Base-by-base conservation (phyloP, 495 filamentous ascomycete genomes). In the Massariosphaeria phaeospora region DNA sequence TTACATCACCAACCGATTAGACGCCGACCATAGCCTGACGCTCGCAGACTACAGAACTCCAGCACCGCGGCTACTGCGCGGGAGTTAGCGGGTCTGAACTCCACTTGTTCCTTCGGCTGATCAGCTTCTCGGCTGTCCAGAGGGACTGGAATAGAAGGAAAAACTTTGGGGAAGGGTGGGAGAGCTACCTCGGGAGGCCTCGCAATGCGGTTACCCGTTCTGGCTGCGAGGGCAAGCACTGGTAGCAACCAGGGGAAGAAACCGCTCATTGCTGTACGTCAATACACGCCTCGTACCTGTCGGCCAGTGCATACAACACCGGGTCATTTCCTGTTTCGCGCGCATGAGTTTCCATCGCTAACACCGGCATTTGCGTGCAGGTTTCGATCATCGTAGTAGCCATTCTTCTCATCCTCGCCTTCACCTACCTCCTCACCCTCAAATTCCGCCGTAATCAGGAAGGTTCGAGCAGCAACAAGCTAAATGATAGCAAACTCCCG, bases 381-480 rank as follows among this genome's bases (percentile, higher is more conserved):
- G 62, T 70, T 40, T 38, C 61, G 49, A 69, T 70, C n/a, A 71
- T 67, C 12, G 58, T 64, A 24, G 56, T 76, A 27, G 66, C 72
- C 33, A 67, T 72, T 45, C 30, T 72, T 18, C 31, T 76, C n/a
- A 68, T 70, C n/a, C 35, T 74, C 20, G 39, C 76, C 25, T 54
- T 77, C 51, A 21, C 66, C 40, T 80, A 74, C 63, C 71, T 78
- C 43, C 51, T 73, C 26, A 33, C 79, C 77, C 29, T 69, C 70
- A 39, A 67, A 69, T 56, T 62, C 76, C 48, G 75, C 71, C 34
- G 72, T 78, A 33, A 80, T 79, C 15, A 78, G 73, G 66, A 83
- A 78, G 59, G 68, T 84, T 26, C 84, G 82, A 11, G 29, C 2
- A 10, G 29, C 9, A 9, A 4, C 30, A 21, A 78, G 76, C 0